Evolutionary conservation across 2,329 filamentous ascomycete species (phyloP), one percentile per base, ranked within the genome.

Genomic region (Exophiala bonariae): DNA sequence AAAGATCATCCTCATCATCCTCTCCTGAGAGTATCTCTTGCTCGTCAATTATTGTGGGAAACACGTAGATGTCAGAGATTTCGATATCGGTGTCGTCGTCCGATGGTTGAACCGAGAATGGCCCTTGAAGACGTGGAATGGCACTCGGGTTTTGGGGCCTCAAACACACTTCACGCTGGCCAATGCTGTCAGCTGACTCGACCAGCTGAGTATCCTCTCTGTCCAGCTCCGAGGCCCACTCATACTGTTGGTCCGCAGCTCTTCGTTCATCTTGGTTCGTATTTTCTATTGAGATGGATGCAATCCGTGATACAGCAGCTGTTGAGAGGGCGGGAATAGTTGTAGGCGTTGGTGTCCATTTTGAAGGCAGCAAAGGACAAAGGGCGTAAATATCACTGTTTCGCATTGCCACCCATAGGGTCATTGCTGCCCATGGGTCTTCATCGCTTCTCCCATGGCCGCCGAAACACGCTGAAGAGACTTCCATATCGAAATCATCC

Each of bases 331-430:
- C 90, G 2, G 90, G 87, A 11, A 96, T 82, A 23, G 93, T 75
- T 0, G 86, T 86, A 1, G 84, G 78, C 11, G 86, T 83, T 18
- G 86, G 83, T 18, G 87, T 82, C 90, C 92, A 97, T 59, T 86
- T 89, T 41, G 83, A 83, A 1, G 93, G 93, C 23, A 99, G 74
- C 32, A 99, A 76, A 2, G 93, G 93, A 63, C 91, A 96, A 7
- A 99, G 74, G 2, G 92, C 91, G 63, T 99, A 99, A 4, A 97
- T 80, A 62, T 96, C 91, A 3, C 93, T 93, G 50, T 89, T 87
- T 30, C 83, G 82, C 87, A 96, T 99, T n/a, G 91, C 90, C 41
- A 97, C 74, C 89, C 92, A 99, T 9, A 99, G 76, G 0, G 93
- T 97, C 87, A 96, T 96, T 8, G 91, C 83, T 6, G 90, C 87